These are phyloP conservation scores for Myriosclerotinia duriaeana DNA, from an alignment of 2,329 filamentous ascomycete genomes.

Conservation along the genomic window DNA sequence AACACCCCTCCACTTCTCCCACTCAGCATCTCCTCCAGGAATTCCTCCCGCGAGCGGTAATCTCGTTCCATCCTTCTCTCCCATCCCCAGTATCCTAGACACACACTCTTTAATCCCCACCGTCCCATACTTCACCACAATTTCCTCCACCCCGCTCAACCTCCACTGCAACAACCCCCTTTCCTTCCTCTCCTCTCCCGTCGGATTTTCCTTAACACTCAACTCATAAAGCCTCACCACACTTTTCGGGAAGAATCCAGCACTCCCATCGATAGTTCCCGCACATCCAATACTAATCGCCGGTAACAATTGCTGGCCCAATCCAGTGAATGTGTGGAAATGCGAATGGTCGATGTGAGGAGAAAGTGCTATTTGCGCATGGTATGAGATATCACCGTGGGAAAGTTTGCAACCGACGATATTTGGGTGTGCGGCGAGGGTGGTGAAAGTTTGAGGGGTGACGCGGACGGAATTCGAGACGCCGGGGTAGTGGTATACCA, in stretches of 20 bases:
- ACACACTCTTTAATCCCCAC: slow-evolving; percentile 66
- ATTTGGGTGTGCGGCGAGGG: slow-evolving; percentile 60
- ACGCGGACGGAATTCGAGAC: slow-evolving; percentile 66
- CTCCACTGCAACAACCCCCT: slow-evolving; percentile 58
- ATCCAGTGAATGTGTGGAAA: slow-evolving; percentile 63
- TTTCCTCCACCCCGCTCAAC: slow-evolving; percentile 60
- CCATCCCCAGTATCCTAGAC: slow-evolving; percentile 57
- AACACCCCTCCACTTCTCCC: slow-evolving; percentile 47
- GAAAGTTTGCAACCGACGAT: slow-evolving; percentile 70
- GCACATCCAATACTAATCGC: slow-evolving; percentile 62
- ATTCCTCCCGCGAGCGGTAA: slow-evolving; percentile 59
- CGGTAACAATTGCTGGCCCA: slow-evolving; percentile 65
- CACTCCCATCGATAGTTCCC: slow-evolving; percentile 65
- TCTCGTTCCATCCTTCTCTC: slow-evolving; percentile 58
- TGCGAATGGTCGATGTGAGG: slow-evolving; percentile 57
- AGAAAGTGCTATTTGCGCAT: slow-evolving; percentile 59
- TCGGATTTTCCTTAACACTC: slow-evolving; percentile 41
- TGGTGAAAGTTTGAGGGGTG: slow-evolving; percentile 55
- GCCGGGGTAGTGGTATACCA: slow-evolving; percentile 54
- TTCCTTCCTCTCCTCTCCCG: slow-evolving; percentile 48
- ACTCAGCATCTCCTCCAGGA: slow-evolving; percentile 51
- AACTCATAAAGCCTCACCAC: slow-evolving; percentile 58
- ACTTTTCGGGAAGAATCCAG: slow-evolving; percentile 63
- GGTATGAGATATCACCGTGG: slow-evolving; percentile 64
- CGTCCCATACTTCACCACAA: slow-evolving; percentile 59